phyloP scores from a whole-genome alignment of 2,329 filamentous ascomycete genomes.

The Exophiala dermatitidis region DNA sequence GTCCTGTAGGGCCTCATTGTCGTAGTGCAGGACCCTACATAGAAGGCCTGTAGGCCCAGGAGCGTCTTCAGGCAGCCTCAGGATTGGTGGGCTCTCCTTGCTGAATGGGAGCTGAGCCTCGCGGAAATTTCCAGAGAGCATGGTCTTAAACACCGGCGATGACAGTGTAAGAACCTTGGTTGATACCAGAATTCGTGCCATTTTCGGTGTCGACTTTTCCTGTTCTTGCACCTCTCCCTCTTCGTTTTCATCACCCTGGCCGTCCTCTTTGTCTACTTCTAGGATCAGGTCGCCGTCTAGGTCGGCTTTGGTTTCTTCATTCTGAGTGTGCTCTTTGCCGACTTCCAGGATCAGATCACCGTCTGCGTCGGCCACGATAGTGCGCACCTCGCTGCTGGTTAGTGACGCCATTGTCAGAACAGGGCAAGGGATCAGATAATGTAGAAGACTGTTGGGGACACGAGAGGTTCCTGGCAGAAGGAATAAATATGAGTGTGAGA shows the following conservation, averaged over 20 bases:
- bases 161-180: constrained; percentile 1
- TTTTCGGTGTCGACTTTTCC: neutral
- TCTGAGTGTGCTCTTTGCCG: neutral
- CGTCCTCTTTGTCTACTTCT: neutral
- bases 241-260: too few species aligned
- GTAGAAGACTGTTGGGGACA: too few species aligned
- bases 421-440: neutral
- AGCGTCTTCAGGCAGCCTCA: constrained; percentile 7
- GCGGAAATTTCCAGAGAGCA: constrained; percentile 1
- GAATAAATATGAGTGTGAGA: too few species aligned
- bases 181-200: neutral
- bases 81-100: neutral
- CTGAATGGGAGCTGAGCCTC: constrained; percentile 1
- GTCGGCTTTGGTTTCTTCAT: neutral
- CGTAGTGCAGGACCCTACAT: constrained; percentile 1
- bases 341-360: constrained; percentile 6
- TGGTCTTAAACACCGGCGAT: constrained; percentile 8
- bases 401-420: neutral
- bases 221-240: neutral
- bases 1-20: neutral
- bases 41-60: neutral
- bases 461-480: too few species aligned
- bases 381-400: neutral
- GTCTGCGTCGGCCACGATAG: neutral
- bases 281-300: constrained; percentile 2